A percentile compares a stretch with the other conserved stretches of the same genome.
Evolutionary conservation across 2,329 filamentous ascomycete genomes (phyloP).

Genomic region (Epichloe typhina): DNA sequence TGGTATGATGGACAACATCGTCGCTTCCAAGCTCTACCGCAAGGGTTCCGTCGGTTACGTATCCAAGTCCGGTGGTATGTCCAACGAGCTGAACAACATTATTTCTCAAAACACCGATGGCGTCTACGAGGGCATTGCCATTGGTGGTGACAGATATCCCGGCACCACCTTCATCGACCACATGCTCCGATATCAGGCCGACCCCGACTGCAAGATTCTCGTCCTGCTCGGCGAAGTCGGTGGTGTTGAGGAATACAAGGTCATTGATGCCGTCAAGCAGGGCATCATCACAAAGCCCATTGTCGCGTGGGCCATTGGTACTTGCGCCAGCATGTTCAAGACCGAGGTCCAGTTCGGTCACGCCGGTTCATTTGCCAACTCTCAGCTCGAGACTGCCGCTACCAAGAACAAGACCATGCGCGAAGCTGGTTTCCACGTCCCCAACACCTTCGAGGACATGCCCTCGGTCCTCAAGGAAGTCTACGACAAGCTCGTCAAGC

Average conservation of each 20-base stretch:
- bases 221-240: conserved; percentile 94
- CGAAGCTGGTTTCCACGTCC: conserved; percentile 87
- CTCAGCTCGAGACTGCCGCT: conserved; percentile 91
- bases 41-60: conserved; percentile 98
- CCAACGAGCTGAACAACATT: conserved; percentile 99
- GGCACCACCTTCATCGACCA: conserved; percentile 99
- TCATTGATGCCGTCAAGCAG: conserved; percentile 93
- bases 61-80: conserved; percentile 99
- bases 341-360: conserved; percentile 99
- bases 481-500: conserved; percentile 77
- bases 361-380: conserved; percentile 97
- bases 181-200: conserved; percentile 87
- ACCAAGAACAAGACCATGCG: conserved; percentile 96
- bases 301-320: conserved; percentile 98
- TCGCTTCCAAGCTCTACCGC: conserved; percentile 98
- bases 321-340: conserved; percentile 99
- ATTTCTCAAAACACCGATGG: conserved; percentile 91
- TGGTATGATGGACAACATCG: conserved; percentile 99
- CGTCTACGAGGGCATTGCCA: conserved; percentile 98
- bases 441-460: conserved; percentile 93
- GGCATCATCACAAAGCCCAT: conserved; percentile 96
- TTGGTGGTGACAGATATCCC: conserved; percentile 97
- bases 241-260: conserved; percentile 99
- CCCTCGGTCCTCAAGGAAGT: conserved; percentile 63
- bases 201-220: conserved; percentile 96